Percentiles rank a stretch among this genome's conserved stretches.
Evolutionary conservation across 2,329 filamentous ascomycete species (phyloP).

Genomic region (Penicillium digitatum): DNA sequence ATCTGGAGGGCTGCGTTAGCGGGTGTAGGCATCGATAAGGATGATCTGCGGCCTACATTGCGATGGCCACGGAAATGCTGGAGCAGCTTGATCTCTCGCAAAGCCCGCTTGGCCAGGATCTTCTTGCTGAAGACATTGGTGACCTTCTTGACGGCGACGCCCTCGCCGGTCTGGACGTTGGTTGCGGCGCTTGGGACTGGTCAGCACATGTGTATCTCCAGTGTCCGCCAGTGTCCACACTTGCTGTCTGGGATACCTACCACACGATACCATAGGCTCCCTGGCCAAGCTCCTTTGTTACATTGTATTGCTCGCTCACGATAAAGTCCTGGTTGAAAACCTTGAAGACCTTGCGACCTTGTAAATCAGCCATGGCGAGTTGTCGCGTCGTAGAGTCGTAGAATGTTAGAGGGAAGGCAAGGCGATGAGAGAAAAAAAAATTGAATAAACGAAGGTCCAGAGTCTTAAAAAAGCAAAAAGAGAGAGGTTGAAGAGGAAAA

Average conservation of each 20-base stretch:
- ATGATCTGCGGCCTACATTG: slow-evolving; percentile 57
- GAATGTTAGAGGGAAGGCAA: background rate
- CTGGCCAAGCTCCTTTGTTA: slow-evolving; percentile 97
- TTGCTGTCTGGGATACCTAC: slow-evolving; percentile 50
- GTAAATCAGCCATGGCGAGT: slow-evolving; percentile 54
- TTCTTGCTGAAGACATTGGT: slow-evolving; percentile 99
- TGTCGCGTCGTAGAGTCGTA: slow-evolving; percentile 1
- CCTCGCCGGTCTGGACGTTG: slow-evolving; percentile 85
- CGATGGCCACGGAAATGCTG: slow-evolving; percentile 93
- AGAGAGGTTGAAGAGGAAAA: slow-evolving; percentile 10
- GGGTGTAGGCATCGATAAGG: slow-evolving; percentile 5
- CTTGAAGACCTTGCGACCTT: slow-evolving; percentile 90
- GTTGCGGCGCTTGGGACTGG: slow-evolving; percentile 68
- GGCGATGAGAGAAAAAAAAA: slow-evolving; percentile 1
- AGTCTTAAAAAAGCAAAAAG: slow-evolving; percentile 4
- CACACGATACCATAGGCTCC: slow-evolving; percentile 99
- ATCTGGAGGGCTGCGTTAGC: slow-evolving; percentile 61
- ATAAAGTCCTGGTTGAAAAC: slow-evolving; percentile 99
- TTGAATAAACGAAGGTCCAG: background rate
- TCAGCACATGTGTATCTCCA: background rate
- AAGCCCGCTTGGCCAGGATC: slow-evolving; percentile 94
- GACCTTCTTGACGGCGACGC: slow-evolving; percentile 98
- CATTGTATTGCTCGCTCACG: slow-evolving; percentile 95
- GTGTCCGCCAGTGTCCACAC: background rate
- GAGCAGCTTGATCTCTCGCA: slow-evolving; percentile 97